A percentile compares a stretch with the other conserved stretches of the same genome.
Conservation (phyloP, 2,329 filamentous ascomycete species). For the Pyrenophora tritici-repentis region DNA sequence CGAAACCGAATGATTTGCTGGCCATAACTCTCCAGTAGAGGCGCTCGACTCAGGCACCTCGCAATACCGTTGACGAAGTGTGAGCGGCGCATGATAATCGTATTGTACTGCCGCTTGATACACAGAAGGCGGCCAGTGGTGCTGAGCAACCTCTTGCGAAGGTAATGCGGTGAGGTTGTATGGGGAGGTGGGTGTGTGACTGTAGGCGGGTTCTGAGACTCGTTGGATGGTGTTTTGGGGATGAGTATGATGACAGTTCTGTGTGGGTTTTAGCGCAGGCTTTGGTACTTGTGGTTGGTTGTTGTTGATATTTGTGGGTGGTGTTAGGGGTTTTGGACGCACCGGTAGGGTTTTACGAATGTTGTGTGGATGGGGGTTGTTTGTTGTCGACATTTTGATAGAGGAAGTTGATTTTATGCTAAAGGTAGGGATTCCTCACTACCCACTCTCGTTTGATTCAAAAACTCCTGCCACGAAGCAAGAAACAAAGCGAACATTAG, state of each 20-base stretch:
- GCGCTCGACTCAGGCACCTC: too few species aligned
- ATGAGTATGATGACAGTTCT: background rate
- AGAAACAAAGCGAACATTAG: background rate
- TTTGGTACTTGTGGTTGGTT: too few species aligned
- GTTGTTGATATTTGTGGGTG: too few species aligned
- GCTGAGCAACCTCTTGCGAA: background rate
- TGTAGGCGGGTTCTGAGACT: background rate
- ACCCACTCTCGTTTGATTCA: too few species aligned
- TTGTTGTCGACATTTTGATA: too few species aligned
- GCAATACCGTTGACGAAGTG: background rate
- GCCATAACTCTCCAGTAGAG: background rate
- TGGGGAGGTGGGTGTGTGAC: background rate
- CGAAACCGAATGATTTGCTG: background rate
- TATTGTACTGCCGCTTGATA: constrained; percentile 1
- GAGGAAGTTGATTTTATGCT: too few species aligned
- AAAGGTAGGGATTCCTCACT: too few species aligned
- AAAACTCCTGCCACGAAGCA: background rate
- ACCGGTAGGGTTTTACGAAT: too few species aligned
- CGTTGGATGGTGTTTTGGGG: background rate
- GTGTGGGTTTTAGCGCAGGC: background rate
- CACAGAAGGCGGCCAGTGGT: background rate
- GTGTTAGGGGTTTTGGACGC: too few species aligned
- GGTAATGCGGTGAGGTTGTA: background rate
- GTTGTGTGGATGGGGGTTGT: too few species aligned
- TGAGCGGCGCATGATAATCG: too few species aligned